A percentile compares a stretch with the other conserved stretches of the same genome.
These are phyloP conservation scores for Volvox reticuliferus DNA, from an alignment of 139 green algal genomes.

Conservation along the genomic window DNA sequence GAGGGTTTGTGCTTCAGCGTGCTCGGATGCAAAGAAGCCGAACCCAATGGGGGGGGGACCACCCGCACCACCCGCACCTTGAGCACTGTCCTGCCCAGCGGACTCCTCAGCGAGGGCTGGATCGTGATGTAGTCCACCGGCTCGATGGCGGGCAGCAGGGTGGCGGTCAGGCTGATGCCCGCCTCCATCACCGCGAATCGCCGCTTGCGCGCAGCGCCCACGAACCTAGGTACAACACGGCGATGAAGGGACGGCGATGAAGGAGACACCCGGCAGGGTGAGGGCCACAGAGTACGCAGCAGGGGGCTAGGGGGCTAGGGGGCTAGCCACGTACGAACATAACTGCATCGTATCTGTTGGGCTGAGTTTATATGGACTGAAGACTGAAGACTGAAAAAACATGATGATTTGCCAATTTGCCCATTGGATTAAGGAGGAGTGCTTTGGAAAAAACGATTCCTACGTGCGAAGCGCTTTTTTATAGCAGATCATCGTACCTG, in stretches of 20 bases:
- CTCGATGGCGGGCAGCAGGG: constrained; percentile 91
- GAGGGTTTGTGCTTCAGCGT: neutral
- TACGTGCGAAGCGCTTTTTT: too few species aligned
- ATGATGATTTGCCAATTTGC: too few species aligned
- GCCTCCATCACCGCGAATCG: constrained; percentile 82
- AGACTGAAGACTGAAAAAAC: too few species aligned
- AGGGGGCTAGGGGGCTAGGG: neutral
- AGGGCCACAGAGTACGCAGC: neutral
- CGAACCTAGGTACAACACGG: constrained; percentile 48
- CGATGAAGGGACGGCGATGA: neutral
- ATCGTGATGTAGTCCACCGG: constrained; percentile 84
- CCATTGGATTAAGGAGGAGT: too few species aligned
- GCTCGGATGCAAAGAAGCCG: too few species aligned
- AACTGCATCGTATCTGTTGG: too few species aligned
- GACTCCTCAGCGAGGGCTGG: constrained; percentile 76
- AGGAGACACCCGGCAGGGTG: neutral
- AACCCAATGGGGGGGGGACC: too few species aligned
- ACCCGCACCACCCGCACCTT: constrained; percentile 64
- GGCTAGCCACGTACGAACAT: too few species aligned
- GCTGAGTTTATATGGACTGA: too few species aligned
- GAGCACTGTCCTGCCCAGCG: constrained; percentile 87
- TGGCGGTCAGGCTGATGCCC: constrained; percentile 79
- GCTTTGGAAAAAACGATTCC: too few species aligned
- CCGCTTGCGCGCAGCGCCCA: constrained; percentile 60
- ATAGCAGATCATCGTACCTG: constrained; percentile 37